A percentile compares a stretch with the other conserved stretches of the same genome.
These are phyloP conservation scores for Schizochytrium sp. DNA, from an alignment of 108 stramenopile species.

Conservation along the genomic window DNA sequence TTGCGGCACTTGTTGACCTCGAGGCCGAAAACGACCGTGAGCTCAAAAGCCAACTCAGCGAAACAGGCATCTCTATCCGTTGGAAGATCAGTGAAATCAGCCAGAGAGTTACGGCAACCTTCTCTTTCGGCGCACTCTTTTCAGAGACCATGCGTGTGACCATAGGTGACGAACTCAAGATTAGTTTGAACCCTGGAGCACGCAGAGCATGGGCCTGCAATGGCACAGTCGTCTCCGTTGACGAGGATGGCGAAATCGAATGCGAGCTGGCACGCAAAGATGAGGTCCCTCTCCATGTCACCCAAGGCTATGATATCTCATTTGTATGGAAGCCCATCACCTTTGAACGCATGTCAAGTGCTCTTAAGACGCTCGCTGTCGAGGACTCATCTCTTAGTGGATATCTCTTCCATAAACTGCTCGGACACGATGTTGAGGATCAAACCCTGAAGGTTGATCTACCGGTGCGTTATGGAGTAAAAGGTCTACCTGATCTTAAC, in stretches of 20 bases:
- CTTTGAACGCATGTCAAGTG: slow-evolving; percentile 98
- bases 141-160: slow-evolving; percentile 83
- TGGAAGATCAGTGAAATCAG: slow-evolving; percentile 80
- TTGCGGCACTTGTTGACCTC: slow-evolving; percentile 95
- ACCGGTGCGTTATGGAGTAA: slow-evolving; percentile 33
- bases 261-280: slow-evolving; percentile 79
- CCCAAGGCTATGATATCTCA: slow-evolving; percentile 91
- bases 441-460: slow-evolving; percentile 77
- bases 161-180: slow-evolving; percentile 92
- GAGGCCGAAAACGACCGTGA: slow-evolving; percentile 96
- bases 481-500: slow-evolving; percentile 91
- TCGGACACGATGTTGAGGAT: slow-evolving; percentile 96
- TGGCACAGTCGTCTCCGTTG: slow-evolving; percentile 80
- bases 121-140: slow-evolving; percentile 82
- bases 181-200: slow-evolving; percentile 73
- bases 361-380: slow-evolving; percentile 96
- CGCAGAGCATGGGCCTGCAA: slow-evolving; percentile 78
- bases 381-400: slow-evolving; percentile 96
- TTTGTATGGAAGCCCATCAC: slow-evolving; percentile 96
- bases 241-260: slow-evolving; percentile 90
- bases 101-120: slow-evolving; percentile 84
- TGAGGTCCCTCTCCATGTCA: slow-evolving; percentile 76
- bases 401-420: slow-evolving; percentile 95
- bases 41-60: slow-evolving; percentile 89
- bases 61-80: slow-evolving; percentile 85